Evolutionary conservation across 441 rosid species (phyloP).

Genomic region (Euphorbia corollata): DNA sequence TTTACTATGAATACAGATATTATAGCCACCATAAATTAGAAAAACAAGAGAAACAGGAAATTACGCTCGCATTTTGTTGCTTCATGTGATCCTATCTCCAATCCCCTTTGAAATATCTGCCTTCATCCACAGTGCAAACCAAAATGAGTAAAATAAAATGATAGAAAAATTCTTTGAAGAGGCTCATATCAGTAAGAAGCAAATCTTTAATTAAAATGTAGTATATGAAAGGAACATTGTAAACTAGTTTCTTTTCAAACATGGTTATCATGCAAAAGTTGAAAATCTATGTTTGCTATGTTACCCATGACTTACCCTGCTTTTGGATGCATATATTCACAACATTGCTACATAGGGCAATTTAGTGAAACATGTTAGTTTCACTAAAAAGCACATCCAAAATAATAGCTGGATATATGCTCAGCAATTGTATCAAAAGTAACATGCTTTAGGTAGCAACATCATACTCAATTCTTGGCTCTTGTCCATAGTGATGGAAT

Average conservation of each 20-base stretch:
- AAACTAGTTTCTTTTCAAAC: background rate
- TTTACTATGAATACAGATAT: background rate
- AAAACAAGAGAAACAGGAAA: slow-evolving; percentile 18
- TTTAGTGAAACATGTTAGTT: background rate
- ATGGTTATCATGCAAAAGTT: background rate
- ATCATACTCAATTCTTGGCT: background rate
- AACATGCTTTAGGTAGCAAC: slow-evolving; percentile 2
- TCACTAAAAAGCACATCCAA: background rate
- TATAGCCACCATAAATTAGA: slow-evolving; percentile 12
- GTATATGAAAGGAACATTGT: slow-evolving; percentile 1
- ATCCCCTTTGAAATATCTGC: slow-evolving; percentile 57
- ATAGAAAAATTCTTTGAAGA: background rate
- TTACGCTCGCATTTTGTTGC: slow-evolving; percentile 39
- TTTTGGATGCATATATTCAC: background rate
- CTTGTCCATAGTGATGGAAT: background rate
- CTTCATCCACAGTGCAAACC: slow-evolving; percentile 53
- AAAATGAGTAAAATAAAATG: slow-evolving; percentile 30
- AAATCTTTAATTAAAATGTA: background rate
- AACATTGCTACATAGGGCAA: background rate
- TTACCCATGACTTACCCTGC: background rate
- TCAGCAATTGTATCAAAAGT: too few species aligned
- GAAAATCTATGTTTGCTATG: background rate
- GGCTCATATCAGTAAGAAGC: background rate
- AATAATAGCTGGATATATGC: background rate
- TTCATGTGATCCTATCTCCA: slow-evolving; percentile 24